Percentiles rank a stretch among this genome's conserved stretches.
phyloP scores from a whole-genome alignment of 2,329 filamentous ascomycete species.

The Colletotrichum sojae region DNA sequence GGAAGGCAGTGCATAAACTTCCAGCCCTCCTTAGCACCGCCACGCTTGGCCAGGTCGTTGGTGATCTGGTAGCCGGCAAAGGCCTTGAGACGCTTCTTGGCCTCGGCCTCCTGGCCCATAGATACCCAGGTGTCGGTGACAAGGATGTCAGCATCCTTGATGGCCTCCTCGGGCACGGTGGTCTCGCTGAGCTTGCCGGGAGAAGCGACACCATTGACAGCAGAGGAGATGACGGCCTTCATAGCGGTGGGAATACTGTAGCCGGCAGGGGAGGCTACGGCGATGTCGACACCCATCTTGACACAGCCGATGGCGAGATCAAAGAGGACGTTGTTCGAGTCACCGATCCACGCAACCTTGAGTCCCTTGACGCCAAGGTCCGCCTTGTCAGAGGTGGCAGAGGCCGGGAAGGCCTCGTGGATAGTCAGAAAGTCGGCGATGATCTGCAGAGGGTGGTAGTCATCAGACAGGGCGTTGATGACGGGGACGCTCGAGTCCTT shows the following conservation, averaged over 20 bases:
- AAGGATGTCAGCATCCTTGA: slow-evolving; percentile 88
- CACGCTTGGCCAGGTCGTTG: slow-evolving; percentile 83
- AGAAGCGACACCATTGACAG: slow-evolving; percentile 68
- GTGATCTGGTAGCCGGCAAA: slow-evolving; percentile 96
- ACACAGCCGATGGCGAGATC: slow-evolving; percentile 90
- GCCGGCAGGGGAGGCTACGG: slow-evolving; percentile 87
- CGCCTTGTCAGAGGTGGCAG: slow-evolving; percentile 46
- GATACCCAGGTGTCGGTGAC: slow-evolving; percentile 99
- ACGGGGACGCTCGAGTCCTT: slow-evolving; percentile 83
- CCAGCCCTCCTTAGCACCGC: slow-evolving; percentile 90
- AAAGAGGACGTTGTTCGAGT: slow-evolving; percentile 97
- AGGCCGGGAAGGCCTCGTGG: slow-evolving; percentile 78
- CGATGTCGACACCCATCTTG: slow-evolving; percentile 88
- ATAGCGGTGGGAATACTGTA: slow-evolving; percentile 87
- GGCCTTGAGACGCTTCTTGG: slow-evolving; percentile 80
- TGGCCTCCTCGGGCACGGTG: slow-evolving; percentile 84
- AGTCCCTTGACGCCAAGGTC: slow-evolving; percentile 81
- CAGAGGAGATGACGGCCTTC: slow-evolving; percentile 77
- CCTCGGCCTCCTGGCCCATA: slow-evolving; percentile 96
- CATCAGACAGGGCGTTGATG: slow-evolving; percentile 89
- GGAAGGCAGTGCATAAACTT: slow-evolving; percentile 99
- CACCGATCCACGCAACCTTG: slow-evolving; percentile 96
- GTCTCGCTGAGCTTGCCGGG: slow-evolving; percentile 82
- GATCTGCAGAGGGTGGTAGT: slow-evolving; percentile 93
- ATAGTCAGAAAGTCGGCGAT: slow-evolving; percentile 96